phyloP scores from a whole-genome alignment of 2,329 filamentous ascomycete species.

The Pyricularia grisea region DNA sequence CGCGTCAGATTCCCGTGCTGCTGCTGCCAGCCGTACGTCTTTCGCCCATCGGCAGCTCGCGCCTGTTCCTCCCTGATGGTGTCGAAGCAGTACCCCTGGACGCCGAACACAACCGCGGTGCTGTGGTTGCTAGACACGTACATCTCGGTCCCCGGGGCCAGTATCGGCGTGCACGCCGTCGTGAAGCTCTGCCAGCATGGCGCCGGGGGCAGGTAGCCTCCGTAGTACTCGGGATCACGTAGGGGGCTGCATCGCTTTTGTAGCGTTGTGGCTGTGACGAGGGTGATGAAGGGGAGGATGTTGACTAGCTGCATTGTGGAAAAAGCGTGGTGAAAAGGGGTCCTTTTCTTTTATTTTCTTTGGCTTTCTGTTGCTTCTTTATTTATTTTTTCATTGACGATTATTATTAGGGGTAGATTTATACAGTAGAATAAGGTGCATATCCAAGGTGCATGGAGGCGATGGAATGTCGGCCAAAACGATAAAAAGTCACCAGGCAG shows the following conservation, averaged over 20 bases:
- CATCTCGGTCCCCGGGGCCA: slow-evolving; percentile 11
- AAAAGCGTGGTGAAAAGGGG: too few relatives aligned
- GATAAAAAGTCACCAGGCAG: not conserved
- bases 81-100: slow-evolving; percentile 12
- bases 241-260: slow-evolving; percentile 15
- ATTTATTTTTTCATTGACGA: not conserved
- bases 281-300: not conserved
- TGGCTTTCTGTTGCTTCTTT: not conserved
- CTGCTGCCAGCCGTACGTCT: slow-evolving; percentile 15
- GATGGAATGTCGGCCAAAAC: not conserved
- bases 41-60: slow-evolving; percentile 13
- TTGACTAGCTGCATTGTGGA: not conserved
- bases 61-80: slow-evolving; percentile 15
- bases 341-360: not conserved
- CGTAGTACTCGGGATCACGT: slow-evolving; percentile 11
- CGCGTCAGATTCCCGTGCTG: slow-evolving; percentile 13
- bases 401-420: not conserved
- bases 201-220: slow-evolving; percentile 15
- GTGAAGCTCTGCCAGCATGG: slow-evolving; percentile 18
- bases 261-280: not conserved
- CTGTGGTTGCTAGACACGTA: slow-evolving; percentile 11
- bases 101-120: slow-evolving; percentile 13
- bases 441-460: not conserved
- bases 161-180: slow-evolving; percentile 12
- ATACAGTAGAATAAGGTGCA: not conserved